Evolutionary conservation across 371 early-diverging fungal species (phyloP).

Genomic region (Amoeboaphelidium protococcarum): DNA sequence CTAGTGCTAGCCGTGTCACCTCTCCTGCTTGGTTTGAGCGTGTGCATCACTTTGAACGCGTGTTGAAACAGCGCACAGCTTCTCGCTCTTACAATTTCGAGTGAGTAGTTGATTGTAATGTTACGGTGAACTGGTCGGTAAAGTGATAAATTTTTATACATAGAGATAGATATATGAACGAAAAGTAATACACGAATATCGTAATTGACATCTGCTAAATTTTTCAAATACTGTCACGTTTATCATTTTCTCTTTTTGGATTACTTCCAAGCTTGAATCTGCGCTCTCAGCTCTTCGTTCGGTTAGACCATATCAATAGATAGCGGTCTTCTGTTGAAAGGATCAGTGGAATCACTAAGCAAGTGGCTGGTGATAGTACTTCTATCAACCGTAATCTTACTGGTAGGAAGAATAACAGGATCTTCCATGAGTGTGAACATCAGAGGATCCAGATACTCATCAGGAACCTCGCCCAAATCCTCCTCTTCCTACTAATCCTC

Average conservation of each 20-base stretch:
- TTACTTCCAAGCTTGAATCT: background rate
- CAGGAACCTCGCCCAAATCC: slow-evolving; percentile 66
- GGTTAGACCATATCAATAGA: slow-evolving; percentile 45
- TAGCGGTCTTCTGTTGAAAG: slow-evolving; percentile 75
- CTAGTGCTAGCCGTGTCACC: too few species aligned
- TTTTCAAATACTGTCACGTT: too few species aligned
- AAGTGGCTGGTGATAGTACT: slow-evolving; percentile 82
- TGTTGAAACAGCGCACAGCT: too few species aligned
- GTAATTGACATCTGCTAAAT: too few species aligned
- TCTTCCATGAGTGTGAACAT: slow-evolving; percentile 79
- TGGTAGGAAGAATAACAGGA: slow-evolving; percentile 84
- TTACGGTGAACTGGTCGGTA: too few species aligned
- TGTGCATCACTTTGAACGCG: too few species aligned
- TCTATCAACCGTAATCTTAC: slow-evolving; percentile 56
- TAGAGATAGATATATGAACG: too few species aligned
- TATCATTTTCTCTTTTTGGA: background rate
- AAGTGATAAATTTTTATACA: too few species aligned
- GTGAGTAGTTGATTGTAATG: too few species aligned
- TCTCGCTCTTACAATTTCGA: too few species aligned
- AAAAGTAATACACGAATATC: too few species aligned
- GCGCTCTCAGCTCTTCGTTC: slow-evolving; percentile 10
- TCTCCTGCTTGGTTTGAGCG: too few species aligned
- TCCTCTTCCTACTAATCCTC: slow-evolving; percentile 35
- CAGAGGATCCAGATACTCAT: slow-evolving; percentile 79
- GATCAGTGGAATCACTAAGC: slow-evolving; percentile 79